Base-by-base conservation (phyloP, 1,284 basidiomycete species). In the Sphaerobolus stellatus region DNA sequence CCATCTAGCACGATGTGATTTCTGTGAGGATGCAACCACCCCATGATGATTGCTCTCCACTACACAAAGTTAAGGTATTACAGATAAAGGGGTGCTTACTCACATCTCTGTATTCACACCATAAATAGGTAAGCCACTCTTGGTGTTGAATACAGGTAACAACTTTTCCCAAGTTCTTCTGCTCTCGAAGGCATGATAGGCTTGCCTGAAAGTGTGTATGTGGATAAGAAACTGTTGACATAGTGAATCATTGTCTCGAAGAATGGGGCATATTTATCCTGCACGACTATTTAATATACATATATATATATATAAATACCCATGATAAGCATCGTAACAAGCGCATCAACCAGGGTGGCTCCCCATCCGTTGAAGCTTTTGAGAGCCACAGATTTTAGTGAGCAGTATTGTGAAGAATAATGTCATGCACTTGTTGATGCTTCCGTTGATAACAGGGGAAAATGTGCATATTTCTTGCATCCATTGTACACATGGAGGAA, bases 201-300 rank as follows among this genome's bases (percentile, higher is more conserved):
- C 58, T 87, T 81, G 14, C 74, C 74, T 0, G 84, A 84, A 1
- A 90, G 74, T 25, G 87, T 84, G 61, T 88, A 84, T 0, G 86
- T 86, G 8, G 86, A 83, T 3, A 90, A 73, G 1, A 88, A 67
- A 9, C 87, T 86, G 8, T 88, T 88, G 8, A 91, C 77, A 66
- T 89, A 89, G 2, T 86, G 82, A 60, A 90, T 90, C 43, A 81
- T 79, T 0, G 87, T 90, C 66, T 91, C 88, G 62, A 90, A 90
- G 62, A 88, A 86, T 2, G 79, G 79, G 1, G 74, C 79, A 54
- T 66, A 72, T 11, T 64, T 58, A 33, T 61, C 57, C 67, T 72
- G 52, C n/a, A n/a, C n/a, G n/a, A n/a, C n/a, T n/a, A n/a, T n/a
- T n/a, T n/a, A n/a, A n/a, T n/a, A n/a, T n/a, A n/a, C n/a, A n/a